phyloP scores from a whole-genome alignment of 2,329 filamentous ascomycete species.

The Neofusicoccum sp. region DNA sequence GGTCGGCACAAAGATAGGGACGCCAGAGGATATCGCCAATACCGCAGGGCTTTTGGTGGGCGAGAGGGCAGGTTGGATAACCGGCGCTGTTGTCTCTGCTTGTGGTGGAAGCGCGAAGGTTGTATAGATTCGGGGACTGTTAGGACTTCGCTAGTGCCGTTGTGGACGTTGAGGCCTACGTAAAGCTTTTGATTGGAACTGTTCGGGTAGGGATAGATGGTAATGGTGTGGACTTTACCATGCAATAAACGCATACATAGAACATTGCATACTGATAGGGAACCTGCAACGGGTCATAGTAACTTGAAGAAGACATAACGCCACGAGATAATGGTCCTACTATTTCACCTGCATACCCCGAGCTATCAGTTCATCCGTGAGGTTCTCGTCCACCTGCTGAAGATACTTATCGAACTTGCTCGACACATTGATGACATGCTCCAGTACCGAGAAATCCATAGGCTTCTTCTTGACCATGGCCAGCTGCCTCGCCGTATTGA shows the following conservation, averaged over 20 bases:
- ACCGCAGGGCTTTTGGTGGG: constrained; percentile 52
- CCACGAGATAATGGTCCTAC: no score
- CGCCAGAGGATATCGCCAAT: constrained; percentile 62
- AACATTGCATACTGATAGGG: no score
- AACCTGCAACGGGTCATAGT: no score
- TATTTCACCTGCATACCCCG: no score
- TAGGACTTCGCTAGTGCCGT: no score
- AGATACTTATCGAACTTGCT: neutral
- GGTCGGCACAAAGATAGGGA: constrained; percentile 26
- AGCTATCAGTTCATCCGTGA: neutral
- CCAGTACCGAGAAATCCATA: neutral
- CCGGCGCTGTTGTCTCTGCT: constrained; percentile 37
- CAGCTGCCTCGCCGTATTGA: constrained; percentile 32
- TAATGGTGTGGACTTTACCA: no score
- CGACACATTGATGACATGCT: neutral
- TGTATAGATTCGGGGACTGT: no score
- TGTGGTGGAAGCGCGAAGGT: constrained; percentile 32
- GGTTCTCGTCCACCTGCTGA: neutral
- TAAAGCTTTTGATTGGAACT: no score
- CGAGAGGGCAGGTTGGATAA: constrained; percentile 36
- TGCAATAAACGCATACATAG: no score
- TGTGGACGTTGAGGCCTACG: no score
- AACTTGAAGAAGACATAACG: no score
- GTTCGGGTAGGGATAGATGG: no score
- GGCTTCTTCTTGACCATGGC: constrained; percentile 26